Evolutionary conservation across 768 basidiomycete species (phyloP).

Genomic region (Boletus pseudo-olivaceus): DNA sequence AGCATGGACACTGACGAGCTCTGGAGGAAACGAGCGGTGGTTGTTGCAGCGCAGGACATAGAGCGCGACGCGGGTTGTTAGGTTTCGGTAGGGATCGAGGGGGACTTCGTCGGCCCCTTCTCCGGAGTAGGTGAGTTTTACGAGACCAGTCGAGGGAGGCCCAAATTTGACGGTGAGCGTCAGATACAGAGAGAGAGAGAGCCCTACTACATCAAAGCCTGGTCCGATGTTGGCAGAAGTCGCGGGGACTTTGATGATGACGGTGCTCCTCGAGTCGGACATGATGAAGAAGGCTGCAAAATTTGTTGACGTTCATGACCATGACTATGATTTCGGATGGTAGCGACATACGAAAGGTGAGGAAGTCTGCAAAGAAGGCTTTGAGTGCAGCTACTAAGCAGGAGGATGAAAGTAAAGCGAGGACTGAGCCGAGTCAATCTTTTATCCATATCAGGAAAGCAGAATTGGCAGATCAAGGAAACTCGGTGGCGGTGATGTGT

Average conservation of each 20-base stretch:
- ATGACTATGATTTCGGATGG: neutral
- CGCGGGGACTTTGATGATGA: conserved; percentile 87
- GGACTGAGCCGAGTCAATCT: conserved; percentile 1
- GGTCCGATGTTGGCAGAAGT: conserved; percentile 99
- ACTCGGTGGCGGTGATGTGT: no score
- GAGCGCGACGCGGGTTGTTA: conserved; percentile 94
- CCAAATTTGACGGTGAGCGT: conserved; percentile 61
- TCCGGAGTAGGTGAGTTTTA: conserved; percentile 74
- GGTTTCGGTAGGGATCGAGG: conserved; percentile 92
- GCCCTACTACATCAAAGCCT: conserved; percentile 98
- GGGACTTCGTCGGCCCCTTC: conserved; percentile 91
- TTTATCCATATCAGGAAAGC: conserved; percentile 13
- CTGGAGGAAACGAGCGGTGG: conserved; percentile 70
- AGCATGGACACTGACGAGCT: conserved; percentile 63
- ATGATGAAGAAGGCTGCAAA: conserved; percentile 17
- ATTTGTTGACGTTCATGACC: neutral
- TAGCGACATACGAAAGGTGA: conserved; percentile 6
- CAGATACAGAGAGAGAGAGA: conserved; percentile 86
- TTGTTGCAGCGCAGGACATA: conserved; percentile 93
- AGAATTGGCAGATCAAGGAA: no score
- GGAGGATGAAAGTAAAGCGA: neutral
- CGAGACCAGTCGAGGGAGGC: conserved; percentile 41
- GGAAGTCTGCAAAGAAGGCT: neutral
- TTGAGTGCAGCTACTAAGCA: neutral
- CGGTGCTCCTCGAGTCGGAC: conserved; percentile 25